Conservation (phyloP, 495 filamentous ascomycete species). For the Podospora didyma region DNA sequence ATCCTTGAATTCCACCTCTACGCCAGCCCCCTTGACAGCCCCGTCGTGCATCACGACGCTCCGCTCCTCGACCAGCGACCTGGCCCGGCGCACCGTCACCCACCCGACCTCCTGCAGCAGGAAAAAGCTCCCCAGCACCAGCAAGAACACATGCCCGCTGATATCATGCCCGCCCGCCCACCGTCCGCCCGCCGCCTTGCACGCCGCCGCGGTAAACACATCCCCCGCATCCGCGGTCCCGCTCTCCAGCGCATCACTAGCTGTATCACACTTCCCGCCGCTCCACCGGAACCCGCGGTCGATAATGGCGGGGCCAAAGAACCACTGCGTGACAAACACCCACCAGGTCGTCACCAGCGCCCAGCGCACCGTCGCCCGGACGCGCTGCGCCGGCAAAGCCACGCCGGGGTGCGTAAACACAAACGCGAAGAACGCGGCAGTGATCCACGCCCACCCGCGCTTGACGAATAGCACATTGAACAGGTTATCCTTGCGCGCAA, state of each 20-base stretch:
- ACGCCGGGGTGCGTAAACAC: slow-evolving; percentile 55
- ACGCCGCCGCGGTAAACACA: slow-evolving; percentile 70
- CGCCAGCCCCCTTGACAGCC: slow-evolving; percentile 46
- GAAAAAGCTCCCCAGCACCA: slow-evolving; percentile 76
- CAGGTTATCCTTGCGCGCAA: slow-evolving; percentile 85
- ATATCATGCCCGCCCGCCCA: slow-evolving; percentile 94
- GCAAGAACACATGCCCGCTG: slow-evolving; percentile 89
- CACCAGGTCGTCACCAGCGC: slow-evolving; percentile 66
- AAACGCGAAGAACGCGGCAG: slow-evolving; percentile 59
- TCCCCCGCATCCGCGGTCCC: slow-evolving; percentile 25
- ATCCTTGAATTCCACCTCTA: slow-evolving; percentile 24
- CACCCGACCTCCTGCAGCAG: slow-evolving; percentile 76
- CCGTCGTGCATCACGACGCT: slow-evolving; percentile 58
- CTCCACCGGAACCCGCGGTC: slow-evolving; percentile 79
- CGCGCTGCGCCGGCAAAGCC: slow-evolving; percentile 24
- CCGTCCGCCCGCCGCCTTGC: slow-evolving; percentile 71
- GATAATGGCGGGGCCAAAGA: slow-evolving; percentile 84
- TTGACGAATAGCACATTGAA: slow-evolving; percentile 94
- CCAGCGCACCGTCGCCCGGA: slow-evolving; percentile 62
- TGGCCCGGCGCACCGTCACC: slow-evolving; percentile 41
- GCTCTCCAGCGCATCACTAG: slow-evolving; percentile 21
- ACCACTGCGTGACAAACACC: slow-evolving; percentile 89
- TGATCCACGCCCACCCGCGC: slow-evolving; percentile 89
- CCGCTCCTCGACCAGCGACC: slow-evolving; percentile 47
- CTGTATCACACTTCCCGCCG: slow-evolving; percentile 71